Evolutionary conservation across 1,139 yeast genomes (phyloP).

Genomic region (Debaryomycetaceae sp.): DNA sequence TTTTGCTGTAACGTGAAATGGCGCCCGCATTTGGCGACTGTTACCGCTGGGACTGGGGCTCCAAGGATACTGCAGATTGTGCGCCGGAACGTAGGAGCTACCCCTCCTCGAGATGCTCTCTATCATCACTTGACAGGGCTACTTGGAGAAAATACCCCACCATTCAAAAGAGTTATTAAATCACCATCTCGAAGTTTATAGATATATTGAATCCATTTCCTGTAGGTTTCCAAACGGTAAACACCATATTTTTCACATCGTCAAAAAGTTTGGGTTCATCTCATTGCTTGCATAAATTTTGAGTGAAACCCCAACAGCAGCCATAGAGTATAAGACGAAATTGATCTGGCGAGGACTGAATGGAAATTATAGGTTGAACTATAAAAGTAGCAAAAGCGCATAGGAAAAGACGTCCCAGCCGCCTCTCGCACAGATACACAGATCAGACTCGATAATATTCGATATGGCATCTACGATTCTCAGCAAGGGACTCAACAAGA

Average conservation of each 20-base stretch:
- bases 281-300: background rate
- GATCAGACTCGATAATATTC: background rate
- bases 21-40: too few species aligned
- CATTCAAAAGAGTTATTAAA: background rate
- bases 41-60: too few species aligned
- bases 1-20: too few species aligned
- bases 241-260: background rate
- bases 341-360: background rate
- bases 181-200: too few species aligned
- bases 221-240: too few species aligned
- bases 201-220: too few species aligned
- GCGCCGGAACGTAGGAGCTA: background rate
- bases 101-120: background rate
- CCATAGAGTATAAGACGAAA: background rate
- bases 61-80: too few species aligned
- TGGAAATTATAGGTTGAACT: background rate
- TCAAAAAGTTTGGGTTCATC: background rate
- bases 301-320: background rate
- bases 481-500: slow-evolving; percentile 4
- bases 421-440: background rate
- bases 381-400: background rate
- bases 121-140: background rate
- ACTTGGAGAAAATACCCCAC: background rate
- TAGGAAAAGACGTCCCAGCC: background rate
- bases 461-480: slow-evolving; percentile 3